Percentiles rank a stretch among this genome's conserved stretches.
Evolutionary conservation across 768 basidiomycete species (phyloP).

Genomic region (Hydnum rufescens): DNA sequence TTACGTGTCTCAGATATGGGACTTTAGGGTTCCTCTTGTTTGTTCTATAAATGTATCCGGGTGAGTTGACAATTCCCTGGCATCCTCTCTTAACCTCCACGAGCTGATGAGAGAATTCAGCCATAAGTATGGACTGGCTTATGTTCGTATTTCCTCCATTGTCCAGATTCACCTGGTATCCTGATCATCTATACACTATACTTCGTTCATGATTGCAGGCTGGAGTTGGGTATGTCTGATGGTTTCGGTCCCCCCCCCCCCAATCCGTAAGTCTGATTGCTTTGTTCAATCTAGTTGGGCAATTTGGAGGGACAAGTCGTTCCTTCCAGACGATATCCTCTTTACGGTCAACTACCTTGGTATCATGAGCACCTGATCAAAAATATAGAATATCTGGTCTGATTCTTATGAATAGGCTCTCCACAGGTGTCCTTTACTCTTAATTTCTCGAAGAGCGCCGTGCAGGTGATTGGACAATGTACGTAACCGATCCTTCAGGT

Average conservation of each 20-base stretch:
- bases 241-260: not conserved
- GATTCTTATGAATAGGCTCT: not conserved
- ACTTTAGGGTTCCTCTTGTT: conserved; percentile 16
- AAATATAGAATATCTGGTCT: not conserved
- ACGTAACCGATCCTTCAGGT: not conserved
- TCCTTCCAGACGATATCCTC: conserved; percentile 18
- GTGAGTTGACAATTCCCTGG: conserved; percentile 12
- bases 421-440: not conserved
- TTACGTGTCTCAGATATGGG: conserved; percentile 15
- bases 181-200: too few species aligned
- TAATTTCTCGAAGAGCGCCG: conserved; percentile 12
- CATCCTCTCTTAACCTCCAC: conserved; percentile 15
- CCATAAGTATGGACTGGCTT: not conserved
- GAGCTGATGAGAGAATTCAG: too few species aligned
- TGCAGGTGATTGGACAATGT: conserved; percentile 14
- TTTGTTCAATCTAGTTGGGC: conserved; percentile 12
- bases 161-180: too few species aligned
- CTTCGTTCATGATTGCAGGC: too few species aligned
- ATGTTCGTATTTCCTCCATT: not conserved
- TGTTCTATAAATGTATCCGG: conserved; percentile 19
- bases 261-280: not conserved
- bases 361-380: not conserved
- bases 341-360: conserved; percentile 14
- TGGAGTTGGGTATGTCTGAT: not conserved
- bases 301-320: conserved; percentile 15